Percentiles rank a stretch among this genome's conserved stretches.
phyloP scores from a whole-genome alignment of 176 grass and related monocot genomes.

The Musa beccarii region DNA sequence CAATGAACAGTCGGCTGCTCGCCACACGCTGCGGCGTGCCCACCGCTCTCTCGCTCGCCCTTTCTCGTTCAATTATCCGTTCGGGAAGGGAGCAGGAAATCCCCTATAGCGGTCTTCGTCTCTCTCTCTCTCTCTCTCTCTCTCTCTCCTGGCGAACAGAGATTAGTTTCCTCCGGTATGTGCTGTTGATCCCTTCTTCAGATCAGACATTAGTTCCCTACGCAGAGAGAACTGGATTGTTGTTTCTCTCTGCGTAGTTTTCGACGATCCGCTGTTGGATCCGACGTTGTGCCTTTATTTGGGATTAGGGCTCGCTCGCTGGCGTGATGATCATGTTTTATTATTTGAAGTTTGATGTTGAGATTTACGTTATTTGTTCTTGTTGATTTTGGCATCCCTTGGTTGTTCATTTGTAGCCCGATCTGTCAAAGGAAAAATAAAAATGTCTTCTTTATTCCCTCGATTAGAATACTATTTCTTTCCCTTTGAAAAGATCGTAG shows the following conservation, averaged over 20 bases:
- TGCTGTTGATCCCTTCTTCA: not conserved
- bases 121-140: not conserved
- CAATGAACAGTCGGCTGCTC: not conserved
- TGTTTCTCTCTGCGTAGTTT: not conserved
- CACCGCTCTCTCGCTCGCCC: not conserved
- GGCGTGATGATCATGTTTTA: not conserved
- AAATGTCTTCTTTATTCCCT: no score
- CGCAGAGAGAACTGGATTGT: not conserved
- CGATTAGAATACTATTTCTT: no score
- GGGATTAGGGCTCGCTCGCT: not conserved
- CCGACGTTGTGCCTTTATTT: not conserved
- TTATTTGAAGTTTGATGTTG: not conserved
- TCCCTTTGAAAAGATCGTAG: no score
- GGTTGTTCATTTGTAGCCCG: no score
- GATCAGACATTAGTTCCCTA: no score
- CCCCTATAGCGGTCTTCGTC: no score
- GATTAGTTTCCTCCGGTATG: no score
- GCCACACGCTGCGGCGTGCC: conserved; percentile 6
- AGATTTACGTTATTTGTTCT: not conserved
- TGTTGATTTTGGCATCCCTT: not conserved
- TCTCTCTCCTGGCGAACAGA: not conserved
- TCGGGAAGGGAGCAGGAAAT: no score
- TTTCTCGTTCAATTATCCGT: not conserved
- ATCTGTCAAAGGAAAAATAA: not conserved
- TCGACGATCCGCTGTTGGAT: not conserved